These are phyloP conservation scores for Pseudonitzschia multiseries DNA, from an alignment of 108 stramenopile genomes.

Conservation along the genomic window DNA sequence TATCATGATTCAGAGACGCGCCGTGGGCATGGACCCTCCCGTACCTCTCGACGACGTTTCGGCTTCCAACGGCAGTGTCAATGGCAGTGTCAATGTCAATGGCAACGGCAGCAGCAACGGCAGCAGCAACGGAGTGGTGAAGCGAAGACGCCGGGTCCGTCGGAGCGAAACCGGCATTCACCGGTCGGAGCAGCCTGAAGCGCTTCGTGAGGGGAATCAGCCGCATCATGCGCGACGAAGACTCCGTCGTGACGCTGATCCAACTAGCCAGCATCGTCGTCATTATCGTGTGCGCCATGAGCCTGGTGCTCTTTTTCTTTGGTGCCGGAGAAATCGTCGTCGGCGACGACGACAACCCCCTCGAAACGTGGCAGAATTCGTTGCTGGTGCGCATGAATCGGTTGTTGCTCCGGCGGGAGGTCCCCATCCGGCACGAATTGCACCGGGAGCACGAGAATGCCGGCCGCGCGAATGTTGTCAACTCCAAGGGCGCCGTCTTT, in stretches of 20 bases:
- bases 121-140: not conserved
- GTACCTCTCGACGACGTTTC: not conserved
- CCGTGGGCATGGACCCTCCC: slow-evolving; percentile 3
- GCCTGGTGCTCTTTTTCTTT: slow-evolving; percentile 9
- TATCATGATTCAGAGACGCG: not conserved
- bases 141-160: not conserved
- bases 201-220: not conserved
- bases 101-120: slow-evolving; percentile 2
- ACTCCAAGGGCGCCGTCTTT: not conserved
- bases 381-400: not conserved
- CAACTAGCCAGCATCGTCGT: slow-evolving; percentile 14
- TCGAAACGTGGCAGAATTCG: not conserved
- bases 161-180: too few species aligned
- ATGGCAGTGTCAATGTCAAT: too few species aligned
- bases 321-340: not conserved
- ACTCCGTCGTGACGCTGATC: slow-evolving; percentile 15
- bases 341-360: not conserved
- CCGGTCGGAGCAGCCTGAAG: not conserved
- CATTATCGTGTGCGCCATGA: slow-evolving; percentile 16
- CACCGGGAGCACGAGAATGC: not conserved
- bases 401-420: not conserved
- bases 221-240: slow-evolving; percentile 15
- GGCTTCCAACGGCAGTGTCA: too few species aligned
- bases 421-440: not conserved
- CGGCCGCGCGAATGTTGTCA: too few species aligned